These are phyloP conservation scores for Coniochaeta sp. DNA, from an alignment of 2,329 filamentous ascomycete genomes.

Conservation along the genomic window DNA sequence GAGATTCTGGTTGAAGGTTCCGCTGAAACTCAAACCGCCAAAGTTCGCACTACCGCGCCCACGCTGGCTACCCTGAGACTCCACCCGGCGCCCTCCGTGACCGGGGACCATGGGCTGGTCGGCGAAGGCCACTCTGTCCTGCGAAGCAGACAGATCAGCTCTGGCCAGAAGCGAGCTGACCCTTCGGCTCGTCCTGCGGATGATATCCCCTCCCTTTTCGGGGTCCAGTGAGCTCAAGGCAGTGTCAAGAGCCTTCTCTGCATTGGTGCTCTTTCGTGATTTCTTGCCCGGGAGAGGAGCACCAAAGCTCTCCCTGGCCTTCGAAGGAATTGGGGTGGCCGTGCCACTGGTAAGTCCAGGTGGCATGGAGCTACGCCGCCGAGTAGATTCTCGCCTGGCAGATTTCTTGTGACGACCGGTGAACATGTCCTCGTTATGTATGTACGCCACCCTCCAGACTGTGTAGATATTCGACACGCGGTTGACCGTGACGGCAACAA, in stretches of 20 bases:
- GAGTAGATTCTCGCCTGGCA: constrained; percentile 35
- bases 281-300: constrained; percentile 46
- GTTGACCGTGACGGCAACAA: constrained; percentile 76
- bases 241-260: constrained; percentile 49
- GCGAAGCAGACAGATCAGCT: constrained; percentile 73
- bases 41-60: constrained; percentile 51
- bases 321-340: constrained; percentile 66
- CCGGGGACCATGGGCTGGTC: constrained; percentile 46
- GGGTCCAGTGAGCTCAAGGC: constrained; percentile 62
- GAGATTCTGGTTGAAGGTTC: constrained; percentile 36
- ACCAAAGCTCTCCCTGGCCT: constrained; percentile 71
- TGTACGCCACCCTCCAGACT: constrained; percentile 76
- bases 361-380: constrained; percentile 58
- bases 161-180: constrained; percentile 88
- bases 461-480: constrained; percentile 68
- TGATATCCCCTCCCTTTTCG: constrained; percentile 47
- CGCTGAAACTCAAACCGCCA: constrained; percentile 24
- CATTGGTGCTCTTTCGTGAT: constrained; percentile 41
- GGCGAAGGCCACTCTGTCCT: constrained; percentile 72
- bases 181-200: constrained; percentile 59
- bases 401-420: constrained; percentile 34
- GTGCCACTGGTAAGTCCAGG: constrained; percentile 64
- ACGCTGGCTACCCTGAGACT: constrained; percentile 66
- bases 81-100: constrained; percentile 46
- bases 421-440: constrained; percentile 57